Conservation (phyloP, 1,139 yeast species). For the Geotrichum fermentans region DNA sequence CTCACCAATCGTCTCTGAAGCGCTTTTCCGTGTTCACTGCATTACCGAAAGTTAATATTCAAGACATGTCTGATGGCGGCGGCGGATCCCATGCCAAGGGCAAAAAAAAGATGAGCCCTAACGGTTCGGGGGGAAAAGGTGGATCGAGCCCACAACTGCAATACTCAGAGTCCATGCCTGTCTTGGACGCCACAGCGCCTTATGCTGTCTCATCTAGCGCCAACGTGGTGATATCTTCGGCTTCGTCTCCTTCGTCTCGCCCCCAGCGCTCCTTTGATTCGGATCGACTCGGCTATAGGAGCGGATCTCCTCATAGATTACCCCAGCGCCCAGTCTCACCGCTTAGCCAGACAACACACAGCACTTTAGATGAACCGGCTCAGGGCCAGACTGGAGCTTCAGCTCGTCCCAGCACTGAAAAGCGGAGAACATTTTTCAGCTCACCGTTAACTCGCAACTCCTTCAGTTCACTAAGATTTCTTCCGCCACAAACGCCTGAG, state of each 20-base stretch:
- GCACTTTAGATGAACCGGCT: not conserved
- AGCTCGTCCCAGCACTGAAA: constrained; percentile 5
- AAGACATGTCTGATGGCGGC: not conserved
- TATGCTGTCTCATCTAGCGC: constrained; percentile 18
- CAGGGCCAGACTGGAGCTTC: not conserved
- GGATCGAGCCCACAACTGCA: constrained; percentile 15
- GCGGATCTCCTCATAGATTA: not conserved
- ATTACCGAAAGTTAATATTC: not conserved
- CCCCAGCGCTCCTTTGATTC: constrained; percentile 6
- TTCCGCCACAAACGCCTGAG: not conserved
- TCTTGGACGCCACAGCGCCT: constrained; percentile 16
- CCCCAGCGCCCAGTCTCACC: constrained; percentile 12
- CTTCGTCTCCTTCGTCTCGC: constrained; percentile 9
- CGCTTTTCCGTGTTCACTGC: constrained; percentile 11
- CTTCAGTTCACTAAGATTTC: not conserved
- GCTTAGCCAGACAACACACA: constrained; percentile 6
- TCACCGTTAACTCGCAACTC: constrained; percentile 8
- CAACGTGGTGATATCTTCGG: constrained; percentile 15
- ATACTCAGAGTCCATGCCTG: constrained; percentile 19
- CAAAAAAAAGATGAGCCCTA: not conserved
- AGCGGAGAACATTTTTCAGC: constrained; percentile 2
- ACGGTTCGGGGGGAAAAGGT: not conserved
- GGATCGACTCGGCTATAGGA: constrained; percentile 5
- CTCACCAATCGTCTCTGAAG: constrained; percentile 7
- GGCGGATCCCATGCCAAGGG: constrained; percentile 1